Conservation (phyloP, 495 filamentous ascomycete genomes). For the Tuber aestivum region DNA sequence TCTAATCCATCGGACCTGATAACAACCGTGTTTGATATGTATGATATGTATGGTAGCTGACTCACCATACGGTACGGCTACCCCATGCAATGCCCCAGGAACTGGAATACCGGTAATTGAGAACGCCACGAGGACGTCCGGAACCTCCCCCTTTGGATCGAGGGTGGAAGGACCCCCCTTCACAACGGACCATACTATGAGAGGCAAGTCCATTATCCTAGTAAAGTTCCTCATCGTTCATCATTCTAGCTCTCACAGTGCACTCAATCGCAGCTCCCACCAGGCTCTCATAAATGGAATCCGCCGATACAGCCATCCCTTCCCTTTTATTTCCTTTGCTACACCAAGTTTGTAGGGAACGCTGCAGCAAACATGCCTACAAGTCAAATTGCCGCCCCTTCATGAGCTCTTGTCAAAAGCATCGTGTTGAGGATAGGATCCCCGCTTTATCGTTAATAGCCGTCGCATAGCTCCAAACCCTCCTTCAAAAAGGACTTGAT, state of each 20-base stretch:
- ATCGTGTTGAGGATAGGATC: too few relatives aligned
- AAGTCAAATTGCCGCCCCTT: too few relatives aligned
- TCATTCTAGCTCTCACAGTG: too few relatives aligned
- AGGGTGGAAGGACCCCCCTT: too few relatives aligned
- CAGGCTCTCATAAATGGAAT: slow-evolving; percentile 73
- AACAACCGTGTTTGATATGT: neutral
- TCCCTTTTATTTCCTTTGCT: slow-evolving; percentile 60
- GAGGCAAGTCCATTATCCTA: too few relatives aligned
- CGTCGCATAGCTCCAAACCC: slow-evolving; percentile 46
- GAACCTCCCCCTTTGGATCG: too few relatives aligned
- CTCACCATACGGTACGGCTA: slow-evolving; percentile 66
- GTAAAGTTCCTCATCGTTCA: too few relatives aligned
- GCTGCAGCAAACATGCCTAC: slow-evolving; percentile 69
- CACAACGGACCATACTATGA: too few relatives aligned
- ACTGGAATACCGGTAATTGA: too few relatives aligned
- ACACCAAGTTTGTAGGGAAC: slow-evolving; percentile 68
- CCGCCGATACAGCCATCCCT: slow-evolving; percentile 67
- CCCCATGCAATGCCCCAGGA: slow-evolving; percentile 81
- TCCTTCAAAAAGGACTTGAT: slow-evolving; percentile 56
- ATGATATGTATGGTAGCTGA: neutral
- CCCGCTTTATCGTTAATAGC: too few relatives aligned
- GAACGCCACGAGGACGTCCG: too few relatives aligned
- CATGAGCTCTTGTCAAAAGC: too few relatives aligned
- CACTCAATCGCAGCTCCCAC: slow-evolving; percentile 77
- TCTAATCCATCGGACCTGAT: slow-evolving; percentile 6